Evolutionary conservation across 176 grass and related monocot species (phyloP), one percentile per base, ranked within the genome.

Genomic region (Carex scoparia): DNA sequence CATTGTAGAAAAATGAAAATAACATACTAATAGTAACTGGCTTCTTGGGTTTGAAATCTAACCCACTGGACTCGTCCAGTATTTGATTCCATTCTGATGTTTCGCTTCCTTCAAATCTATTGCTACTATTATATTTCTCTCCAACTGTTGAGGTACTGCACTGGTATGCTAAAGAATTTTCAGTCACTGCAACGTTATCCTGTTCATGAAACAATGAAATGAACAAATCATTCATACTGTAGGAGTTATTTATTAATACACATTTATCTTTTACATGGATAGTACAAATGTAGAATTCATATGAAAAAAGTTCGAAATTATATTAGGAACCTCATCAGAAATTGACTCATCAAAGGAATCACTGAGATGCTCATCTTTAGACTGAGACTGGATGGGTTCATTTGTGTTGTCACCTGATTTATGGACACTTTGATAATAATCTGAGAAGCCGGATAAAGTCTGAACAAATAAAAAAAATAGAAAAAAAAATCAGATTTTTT

Each of bases 311-410:
- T 2, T 64, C 48, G 3, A 8, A 57, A 33, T 61, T 0, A 46
- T 38, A 37, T 81, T 42, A 19, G 38, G 51, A 68, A 83, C 80
- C 80, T 83, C 62, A 31, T 83, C 80, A 67, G 80, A 83, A 83
- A 83, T 83, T 68, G 80, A 83, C 40, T 83, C 80, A 68, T 83
- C 44, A 68, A 31, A 30, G 33, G 60, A 65, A 54, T 83, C 80
- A 68, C 38, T 32, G 80, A 48, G 42, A 33, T 83, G 33, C 23
- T 83, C 80, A 55, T 83, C 62, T 54, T 83, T 83, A 67, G 10
- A 44, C 18, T 8, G 13, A 68, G 62, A 83, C 19, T 83, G 62
- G 19, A 68, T 40, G 44, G 61, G 62, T 65, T 61, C 80, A 68
- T 23, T 49, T 66, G 42, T 31, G 28, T 66, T 83, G 38, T 18